Evolutionary conservation across 805 yeast species (phyloP).

Genomic region (Hanseniaspora lachancei): DNA sequence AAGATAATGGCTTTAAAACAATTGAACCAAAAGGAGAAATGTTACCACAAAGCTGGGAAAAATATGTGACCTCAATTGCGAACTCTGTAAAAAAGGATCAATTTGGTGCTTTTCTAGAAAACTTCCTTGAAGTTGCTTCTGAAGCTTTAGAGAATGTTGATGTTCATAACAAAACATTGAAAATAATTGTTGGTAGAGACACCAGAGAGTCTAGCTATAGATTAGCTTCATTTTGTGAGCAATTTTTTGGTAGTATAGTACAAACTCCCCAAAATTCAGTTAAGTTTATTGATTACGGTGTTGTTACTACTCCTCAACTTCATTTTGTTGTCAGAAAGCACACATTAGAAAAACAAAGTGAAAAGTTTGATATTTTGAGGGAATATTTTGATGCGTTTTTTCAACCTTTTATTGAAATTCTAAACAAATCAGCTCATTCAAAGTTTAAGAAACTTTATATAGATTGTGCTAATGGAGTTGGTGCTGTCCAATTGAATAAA

Average conservation of each 20-base stretch:
- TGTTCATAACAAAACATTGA: constrained; percentile 26
- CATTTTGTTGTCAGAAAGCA: constrained; percentile 47
- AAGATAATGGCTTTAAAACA: constrained; percentile 84
- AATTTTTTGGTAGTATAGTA: constrained; percentile 41
- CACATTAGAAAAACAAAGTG: constrained; percentile 15
- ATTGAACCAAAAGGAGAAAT: constrained; percentile 88
- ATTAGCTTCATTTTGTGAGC: constrained; percentile 16
- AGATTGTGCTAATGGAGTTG: constrained; percentile 96
- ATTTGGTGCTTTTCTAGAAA: constrained; percentile 1
- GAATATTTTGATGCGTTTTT: constrained; percentile 51
- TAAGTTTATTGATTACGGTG: constrained; percentile 42
- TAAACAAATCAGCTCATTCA: constrained; percentile 16
- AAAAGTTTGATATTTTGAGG: constrained; percentile 15
- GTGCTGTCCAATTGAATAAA: constrained; percentile 56
- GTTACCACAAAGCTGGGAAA: constrained; percentile 78
- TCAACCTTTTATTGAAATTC: constrained; percentile 19
- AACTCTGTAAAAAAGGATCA: constrained; percentile 39
- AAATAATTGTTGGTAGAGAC: constrained; percentile 70
- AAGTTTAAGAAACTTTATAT: constrained; percentile 36
- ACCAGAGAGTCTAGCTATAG: constrained; percentile 72
- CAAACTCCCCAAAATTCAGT: constrained; percentile 44
- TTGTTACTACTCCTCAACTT: constrained; percentile 85
- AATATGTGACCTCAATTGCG: constrained; percentile 64
- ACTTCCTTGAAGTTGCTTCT: constrained; percentile 4
- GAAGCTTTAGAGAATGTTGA: constrained; percentile 22